phyloP scores from a whole-genome alignment of 2,329 filamentous ascomycete species.

The Thermoascus crustaceus region DNA sequence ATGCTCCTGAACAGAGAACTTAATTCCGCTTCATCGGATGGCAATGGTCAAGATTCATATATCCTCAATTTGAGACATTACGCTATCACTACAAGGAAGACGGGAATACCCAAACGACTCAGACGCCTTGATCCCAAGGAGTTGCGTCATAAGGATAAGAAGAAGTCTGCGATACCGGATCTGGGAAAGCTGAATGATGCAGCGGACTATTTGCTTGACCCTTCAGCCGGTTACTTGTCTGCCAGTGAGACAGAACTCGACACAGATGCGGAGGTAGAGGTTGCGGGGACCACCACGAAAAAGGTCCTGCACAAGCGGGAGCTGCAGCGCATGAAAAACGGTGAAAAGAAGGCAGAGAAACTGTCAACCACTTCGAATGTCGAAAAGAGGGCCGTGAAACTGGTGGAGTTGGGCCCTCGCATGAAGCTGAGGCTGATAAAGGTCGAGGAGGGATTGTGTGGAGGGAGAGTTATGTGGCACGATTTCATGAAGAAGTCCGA shows the following conservation, averaged over 20 bases:
- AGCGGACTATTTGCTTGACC: conserved; percentile 85
- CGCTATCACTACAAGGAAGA: conserved; percentile 82
- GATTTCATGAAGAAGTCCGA: conserved; percentile 82
- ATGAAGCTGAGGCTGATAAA: conserved; percentile 86
- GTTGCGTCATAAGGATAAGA: conserved; percentile 60
- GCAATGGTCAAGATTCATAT: conserved; percentile 57
- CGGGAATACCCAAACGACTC: conserved; percentile 75
- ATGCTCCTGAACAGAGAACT: conserved; percentile 79
- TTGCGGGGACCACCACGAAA: conserved; percentile 51
- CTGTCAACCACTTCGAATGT: conserved; percentile 44
- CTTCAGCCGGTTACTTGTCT: conserved; percentile 72
- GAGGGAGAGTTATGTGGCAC: conserved; percentile 94
- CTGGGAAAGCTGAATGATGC: conserved; percentile 87
- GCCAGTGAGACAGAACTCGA: conserved; percentile 90
- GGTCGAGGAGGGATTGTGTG: conserved; percentile 87
- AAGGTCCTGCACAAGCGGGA: conserved; percentile 47
- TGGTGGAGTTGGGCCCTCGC: conserved; percentile 84
- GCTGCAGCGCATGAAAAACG: conserved; percentile 37
- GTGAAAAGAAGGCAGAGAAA: conserved; percentile 40
- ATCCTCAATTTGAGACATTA: conserved; percentile 87
- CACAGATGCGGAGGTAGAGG: conserved; percentile 91
- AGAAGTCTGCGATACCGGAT: conserved; percentile 68
- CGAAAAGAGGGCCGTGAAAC: conserved; percentile 79
- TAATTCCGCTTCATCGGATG: conserved; percentile 19
- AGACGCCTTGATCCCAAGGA: conserved; percentile 79